These are phyloP conservation scores for Cicer bijugum DNA, from an alignment of 306 rosid genomes.

Conservation along the genomic window DNA sequence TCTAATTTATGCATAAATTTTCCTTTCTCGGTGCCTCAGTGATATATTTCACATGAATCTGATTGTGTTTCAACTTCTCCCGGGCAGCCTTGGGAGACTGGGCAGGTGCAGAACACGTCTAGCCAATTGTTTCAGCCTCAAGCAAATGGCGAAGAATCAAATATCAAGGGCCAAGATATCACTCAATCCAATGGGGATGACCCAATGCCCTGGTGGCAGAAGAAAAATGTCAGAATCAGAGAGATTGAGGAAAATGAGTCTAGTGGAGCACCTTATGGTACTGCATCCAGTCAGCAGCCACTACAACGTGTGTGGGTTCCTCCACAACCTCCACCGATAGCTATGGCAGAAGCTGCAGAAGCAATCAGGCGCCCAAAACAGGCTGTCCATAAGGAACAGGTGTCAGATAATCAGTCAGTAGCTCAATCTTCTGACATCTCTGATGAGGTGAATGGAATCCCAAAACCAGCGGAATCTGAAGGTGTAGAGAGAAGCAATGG, in stretches of 20 bases:
- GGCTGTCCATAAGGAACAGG: constrained; percentile 60
- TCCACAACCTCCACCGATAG: constrained; percentile 92
- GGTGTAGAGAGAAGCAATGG: constrained; percentile 48
- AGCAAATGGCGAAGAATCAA: constrained; percentile 52
- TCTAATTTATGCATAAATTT: constrained; percentile 19
- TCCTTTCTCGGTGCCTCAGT: constrained; percentile 22
- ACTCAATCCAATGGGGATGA: constrained; percentile 57
- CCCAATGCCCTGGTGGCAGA: constrained; percentile 76
- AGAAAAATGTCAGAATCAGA: constrained; percentile 64
- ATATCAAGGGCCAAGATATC: constrained; percentile 51
- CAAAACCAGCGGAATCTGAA: constrained; percentile 62
- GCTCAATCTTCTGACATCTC: constrained; percentile 55
- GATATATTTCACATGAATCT: constrained; percentile 37
- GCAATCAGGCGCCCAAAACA: constrained; percentile 89
- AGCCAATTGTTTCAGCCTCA: constrained; percentile 59
- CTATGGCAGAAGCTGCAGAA: constrained; percentile 85
- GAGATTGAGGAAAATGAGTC: constrained; percentile 66
- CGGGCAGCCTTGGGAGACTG: constrained; percentile 82
- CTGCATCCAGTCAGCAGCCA: constrained; percentile 55
- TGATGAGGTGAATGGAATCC: constrained; percentile 55
- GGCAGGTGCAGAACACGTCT: constrained; percentile 61
- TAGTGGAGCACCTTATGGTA: constrained; percentile 54
- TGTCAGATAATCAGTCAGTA: constrained; percentile 52
- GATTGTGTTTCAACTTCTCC: constrained; percentile 47
- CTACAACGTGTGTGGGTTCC: constrained; percentile 84